Evolutionary conservation across 2,329 filamentous ascomycete species (phyloP), one percentile per base, ranked within the genome.

Genomic region (Aspergillus brunneoviolaceus): DNA sequence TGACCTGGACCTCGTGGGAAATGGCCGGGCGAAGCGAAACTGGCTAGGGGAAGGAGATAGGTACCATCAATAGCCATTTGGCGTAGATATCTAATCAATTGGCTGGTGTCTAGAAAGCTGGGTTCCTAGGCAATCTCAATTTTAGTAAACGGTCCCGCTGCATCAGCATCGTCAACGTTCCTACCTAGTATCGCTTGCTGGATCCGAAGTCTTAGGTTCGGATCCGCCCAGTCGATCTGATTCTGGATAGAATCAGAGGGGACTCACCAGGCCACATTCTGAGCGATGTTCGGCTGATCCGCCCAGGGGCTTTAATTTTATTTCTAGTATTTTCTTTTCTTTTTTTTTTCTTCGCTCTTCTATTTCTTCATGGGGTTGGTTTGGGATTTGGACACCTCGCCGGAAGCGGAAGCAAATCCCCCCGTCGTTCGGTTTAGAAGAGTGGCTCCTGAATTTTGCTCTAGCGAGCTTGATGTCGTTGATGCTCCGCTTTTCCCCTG

Each of bases 281-380:
- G n/a, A 19, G 39, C 35, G 29, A 57, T 49, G 60, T 58, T 60
- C 58, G 65, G 64, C 60, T 72, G 71, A 74, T 74, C 69, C 65
- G 70, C 68, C 68, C 71, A 74, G 70, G 70, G 70, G 66, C 27
- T 29, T 3, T 29, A 29, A 29, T 10, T 9, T 29, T 3, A 29
- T 10, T 29, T 29, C 27, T 29, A 10, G 9, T 29, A 29, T 9
- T 29, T 29, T 9, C 27, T 9, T 29, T 3, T 9, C 27, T 69
- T 60, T 49, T 55, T 9, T 45, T 45, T 12, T 33, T 2, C 31
- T 33, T 33, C 5, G 14, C 12, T 35, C 5, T 16, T 35, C 14
- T 16, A 35, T 12, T 4, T 16, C 33, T 12, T 16, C 14, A 35
- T 12, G 12, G 33, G 11, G 16, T 19, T 19, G 16, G 16, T 6